Evolutionary conservation across 2,329 filamentous ascomycete genomes (phyloP).

Genomic region (Neoscytalidium dimidiatum): DNA sequence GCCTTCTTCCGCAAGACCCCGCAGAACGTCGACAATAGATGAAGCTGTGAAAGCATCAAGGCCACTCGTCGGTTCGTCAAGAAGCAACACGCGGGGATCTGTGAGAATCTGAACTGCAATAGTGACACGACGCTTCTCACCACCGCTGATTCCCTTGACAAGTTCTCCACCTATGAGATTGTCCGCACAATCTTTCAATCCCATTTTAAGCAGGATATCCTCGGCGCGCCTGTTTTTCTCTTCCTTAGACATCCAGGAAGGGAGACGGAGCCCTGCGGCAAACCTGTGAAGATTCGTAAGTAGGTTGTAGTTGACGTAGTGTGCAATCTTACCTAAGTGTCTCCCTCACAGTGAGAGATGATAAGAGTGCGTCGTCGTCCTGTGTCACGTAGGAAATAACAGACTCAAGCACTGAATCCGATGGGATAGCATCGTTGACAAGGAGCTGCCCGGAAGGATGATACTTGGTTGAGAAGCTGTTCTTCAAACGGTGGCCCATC

Average conservation of each 20-base stretch:
- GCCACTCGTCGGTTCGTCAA: constrained; percentile 77
- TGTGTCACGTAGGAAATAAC: constrained; percentile 78
- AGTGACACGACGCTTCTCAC: constrained; percentile 75
- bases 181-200: constrained; percentile 75
- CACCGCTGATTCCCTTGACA: constrained; percentile 77
- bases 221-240: constrained; percentile 71
- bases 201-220: constrained; percentile 72
- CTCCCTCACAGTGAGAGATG: constrained; percentile 74
- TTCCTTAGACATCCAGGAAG: constrained; percentile 67
- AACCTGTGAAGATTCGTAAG: constrained; percentile 25
- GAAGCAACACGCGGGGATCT: constrained; percentile 69
- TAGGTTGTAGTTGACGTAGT: too few relatives aligned
- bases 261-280: constrained; percentile 70
- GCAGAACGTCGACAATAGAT: constrained; percentile 74
- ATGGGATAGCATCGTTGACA: constrained; percentile 70
- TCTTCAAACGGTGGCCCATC: constrained; percentile 68
- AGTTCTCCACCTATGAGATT: constrained; percentile 72
- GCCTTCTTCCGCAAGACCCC: constrained; percentile 70
- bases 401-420: constrained; percentile 68
- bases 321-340: constrained; percentile 53
- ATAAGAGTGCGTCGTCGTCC: constrained; percentile 73
- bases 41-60: constrained; percentile 76
- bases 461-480: constrained; percentile 64
- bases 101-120: constrained; percentile 79
- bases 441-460: constrained; percentile 62